These are phyloP conservation scores for Aspergillus carbonarius DNA, from an alignment of 2,329 filamentous ascomycete species.

Conservation along the genomic window DNA sequence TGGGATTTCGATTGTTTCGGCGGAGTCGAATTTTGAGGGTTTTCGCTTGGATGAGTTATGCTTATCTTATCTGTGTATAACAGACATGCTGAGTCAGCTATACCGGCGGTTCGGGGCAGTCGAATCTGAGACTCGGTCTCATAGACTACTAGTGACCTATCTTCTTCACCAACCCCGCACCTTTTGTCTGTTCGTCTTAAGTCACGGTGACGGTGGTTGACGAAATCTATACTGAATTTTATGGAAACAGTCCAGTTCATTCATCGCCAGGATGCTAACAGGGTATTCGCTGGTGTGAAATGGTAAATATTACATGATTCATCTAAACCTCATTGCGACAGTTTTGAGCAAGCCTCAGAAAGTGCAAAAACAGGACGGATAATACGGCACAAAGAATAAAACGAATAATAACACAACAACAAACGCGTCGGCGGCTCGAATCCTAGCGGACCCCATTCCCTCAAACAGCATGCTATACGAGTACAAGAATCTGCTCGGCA, in stretches of 20 bases:
- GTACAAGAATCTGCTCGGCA: constrained; percentile 20
- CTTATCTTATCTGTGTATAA: constrained; percentile 46
- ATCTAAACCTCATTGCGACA: constrained; percentile 9
- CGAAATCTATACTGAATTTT: not conserved
- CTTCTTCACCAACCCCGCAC: no score
- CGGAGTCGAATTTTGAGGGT: constrained; percentile 46
- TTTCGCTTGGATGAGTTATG: constrained; percentile 46
- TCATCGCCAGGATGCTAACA: constrained; percentile 21
- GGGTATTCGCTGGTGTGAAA: constrained; percentile 20
- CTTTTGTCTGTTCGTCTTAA: no score
- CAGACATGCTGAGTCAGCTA: constrained; percentile 32
- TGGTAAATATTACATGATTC: constrained; percentile 12
- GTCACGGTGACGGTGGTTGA: not conserved
- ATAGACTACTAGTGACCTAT: no score
- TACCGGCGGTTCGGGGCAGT: constrained; percentile 1
- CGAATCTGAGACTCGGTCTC: not conserved
- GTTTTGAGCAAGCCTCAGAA: not conserved
- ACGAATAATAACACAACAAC: not conserved
- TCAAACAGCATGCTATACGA: constrained; percentile 18
- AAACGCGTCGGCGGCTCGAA: not conserved
- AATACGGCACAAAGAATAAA: constrained; percentile 4
- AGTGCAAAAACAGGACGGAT: not conserved
- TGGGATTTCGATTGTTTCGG: constrained; percentile 36
- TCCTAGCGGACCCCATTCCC: constrained; percentile 8
- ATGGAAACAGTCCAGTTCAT: constrained; percentile 6